Base-by-base conservation (phyloP, 140 eudicot species). In the Stevia rebaudiana region DNA sequence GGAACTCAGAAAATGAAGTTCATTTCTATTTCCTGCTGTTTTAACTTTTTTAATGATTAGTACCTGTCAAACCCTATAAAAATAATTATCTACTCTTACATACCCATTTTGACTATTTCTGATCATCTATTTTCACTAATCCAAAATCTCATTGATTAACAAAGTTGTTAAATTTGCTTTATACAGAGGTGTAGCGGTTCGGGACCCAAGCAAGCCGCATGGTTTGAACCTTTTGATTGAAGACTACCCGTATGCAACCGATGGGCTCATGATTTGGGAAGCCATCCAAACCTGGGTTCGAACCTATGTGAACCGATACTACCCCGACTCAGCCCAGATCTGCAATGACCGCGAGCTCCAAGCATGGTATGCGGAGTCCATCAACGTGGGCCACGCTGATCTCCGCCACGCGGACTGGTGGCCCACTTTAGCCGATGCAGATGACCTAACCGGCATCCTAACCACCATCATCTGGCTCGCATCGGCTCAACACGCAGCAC, bases 401-500 rank as follows among this genome's bases (percentile, higher is more conserved):
- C 76, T 85, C 30, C 80, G 94, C 23, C 73, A 85, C 16, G 81
- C 70, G 42, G 71, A 59, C 66, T 91, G 98, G 98, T 91, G 98
- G 98, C 98, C 96, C 17, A 68, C 80, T 10, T 68, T 91, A 33
- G 78, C 76, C 33, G 74, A 79, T 5, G 76, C 94, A 12, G 82
- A 81, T 50, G 88, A 85, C 70, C 90, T 92, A 19, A 56, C 76
- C 11, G 78, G 91, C 48, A 76, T 92, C 60, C 80, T 92, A 19
- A 92, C 99, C 52, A 92, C 97, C 71, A 59, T 92, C 81, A 83
- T 92, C 58, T 92, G 99, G 99, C 88, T 92, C 5, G 86, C 84
- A 0, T 92, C 99, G 2, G 99, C 99, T 13, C 99, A 92, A 55
- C 99, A 88, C 30, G 99, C 99, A n/a, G 97, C 99, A 37, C 79